Evolutionary conservation across 73 alveolate genomes (phyloP).

Genomic region (Tetrahymena thermophila): DNA sequence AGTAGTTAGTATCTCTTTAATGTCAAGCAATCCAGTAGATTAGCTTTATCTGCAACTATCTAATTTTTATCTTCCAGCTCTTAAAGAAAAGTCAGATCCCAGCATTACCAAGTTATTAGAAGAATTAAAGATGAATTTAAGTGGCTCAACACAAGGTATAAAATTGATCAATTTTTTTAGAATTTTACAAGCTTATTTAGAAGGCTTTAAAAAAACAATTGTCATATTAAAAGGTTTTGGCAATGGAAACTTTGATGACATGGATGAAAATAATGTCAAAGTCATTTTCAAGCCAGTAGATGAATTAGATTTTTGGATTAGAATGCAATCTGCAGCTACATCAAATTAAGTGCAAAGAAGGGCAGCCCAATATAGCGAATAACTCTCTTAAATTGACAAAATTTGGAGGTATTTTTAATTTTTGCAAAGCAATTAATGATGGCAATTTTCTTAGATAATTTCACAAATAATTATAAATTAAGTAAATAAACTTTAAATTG

Average conservation of each 20-base stretch:
- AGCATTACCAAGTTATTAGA: neutral
- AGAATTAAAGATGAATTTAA: neutral
- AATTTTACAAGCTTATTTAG: neutral
- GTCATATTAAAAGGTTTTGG: neutral
- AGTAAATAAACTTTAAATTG: neutral
- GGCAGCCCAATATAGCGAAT: neutral
- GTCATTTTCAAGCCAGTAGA: slow-evolving; percentile 14
- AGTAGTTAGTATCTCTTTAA: neutral
- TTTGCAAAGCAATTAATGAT: neutral
- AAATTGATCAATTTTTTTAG: no score
- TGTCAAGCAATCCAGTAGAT: neutral
- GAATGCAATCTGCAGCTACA: slow-evolving; percentile 13
- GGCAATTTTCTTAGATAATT: neutral
- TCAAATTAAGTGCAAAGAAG: slow-evolving; percentile 10
- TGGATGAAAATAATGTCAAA: neutral
- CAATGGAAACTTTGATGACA: neutral
- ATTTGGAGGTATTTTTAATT: slow-evolving; percentile 4
- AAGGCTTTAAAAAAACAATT: neutral
- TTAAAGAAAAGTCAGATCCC: neutral
- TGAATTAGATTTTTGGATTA: slow-evolving; percentile 40
- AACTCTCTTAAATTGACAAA: slow-evolving; percentile 6
- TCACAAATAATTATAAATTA: neutral
- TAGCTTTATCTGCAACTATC: neutral
- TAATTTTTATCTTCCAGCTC: neutral
- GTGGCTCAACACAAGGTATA: neutral